Conservation (phyloP, 106 monocot species). For the Dendrobium nobile region DNA sequence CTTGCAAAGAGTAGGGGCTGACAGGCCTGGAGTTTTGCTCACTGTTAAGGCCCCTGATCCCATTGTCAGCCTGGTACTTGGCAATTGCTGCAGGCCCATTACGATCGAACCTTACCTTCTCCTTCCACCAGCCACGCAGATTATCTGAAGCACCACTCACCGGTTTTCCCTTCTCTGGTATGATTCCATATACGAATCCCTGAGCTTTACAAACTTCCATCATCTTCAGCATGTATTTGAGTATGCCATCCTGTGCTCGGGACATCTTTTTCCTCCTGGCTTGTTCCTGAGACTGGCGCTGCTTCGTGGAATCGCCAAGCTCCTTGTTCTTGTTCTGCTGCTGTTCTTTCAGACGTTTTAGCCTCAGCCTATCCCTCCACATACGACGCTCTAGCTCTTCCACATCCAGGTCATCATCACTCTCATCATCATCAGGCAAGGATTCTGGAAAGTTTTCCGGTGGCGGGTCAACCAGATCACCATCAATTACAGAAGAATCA, state of each 20-base stretch:
- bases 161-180: constrained; percentile 25
- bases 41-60: constrained; percentile 3
- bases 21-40: constrained; percentile 14
- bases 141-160: constrained; percentile 23
- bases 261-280: constrained; percentile 28
- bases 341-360: constrained; percentile 15
- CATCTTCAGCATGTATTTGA: constrained; percentile 33
- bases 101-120: constrained; percentile 21
- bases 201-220: constrained; percentile 30
- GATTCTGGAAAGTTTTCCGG: constrained; percentile 9
- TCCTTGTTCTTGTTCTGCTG: constrained; percentile 2
- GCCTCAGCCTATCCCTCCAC: constrained; percentile 17
- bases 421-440: constrained; percentile 8
- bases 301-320: constrained; percentile 5
- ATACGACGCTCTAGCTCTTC: constrained; percentile 22
- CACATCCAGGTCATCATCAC: constrained; percentile 19
- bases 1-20: constrained; percentile 15
- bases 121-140: constrained; percentile 29
- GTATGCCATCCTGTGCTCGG: constrained; percentile 25
- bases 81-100: constrained; percentile 17
- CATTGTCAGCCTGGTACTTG: constrained; percentile 19
- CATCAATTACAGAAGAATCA: not conserved
- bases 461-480: not conserved
- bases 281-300: constrained; percentile 18
- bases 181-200: constrained; percentile 24